Conservation (phyloP, 2,329 filamentous ascomycete genomes). For the Fusarium annulatum region DNA sequence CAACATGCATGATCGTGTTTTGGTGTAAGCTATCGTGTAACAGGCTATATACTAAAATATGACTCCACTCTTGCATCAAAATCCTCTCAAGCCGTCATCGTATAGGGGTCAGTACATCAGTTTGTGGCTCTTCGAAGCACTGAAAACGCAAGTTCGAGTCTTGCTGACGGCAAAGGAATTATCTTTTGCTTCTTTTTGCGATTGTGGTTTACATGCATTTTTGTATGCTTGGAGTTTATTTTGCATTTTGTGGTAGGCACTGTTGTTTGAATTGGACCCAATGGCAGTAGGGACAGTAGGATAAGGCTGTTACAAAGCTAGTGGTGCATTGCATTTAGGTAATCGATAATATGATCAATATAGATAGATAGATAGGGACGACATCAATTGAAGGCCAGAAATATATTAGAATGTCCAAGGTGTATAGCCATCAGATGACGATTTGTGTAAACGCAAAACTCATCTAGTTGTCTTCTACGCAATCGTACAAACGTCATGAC, state of each 20-base stretch:
- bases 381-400: too few relatives aligned
- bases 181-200: slow-evolving; percentile 2
- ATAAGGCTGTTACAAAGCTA: too few relatives aligned
- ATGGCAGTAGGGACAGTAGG: too few relatives aligned
- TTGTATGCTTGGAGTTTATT: background rate
- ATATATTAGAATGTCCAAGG: too few relatives aligned
- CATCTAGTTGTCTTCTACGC: background rate
- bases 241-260: background rate
- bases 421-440: too few relatives aligned
- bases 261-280: background rate
- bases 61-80: background rate
- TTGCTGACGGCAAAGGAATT: slow-evolving; percentile 33
- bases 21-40: accelerated
- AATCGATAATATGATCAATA: too few relatives aligned
- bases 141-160: slow-evolving; percentile 42
- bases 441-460: too few relatives aligned
- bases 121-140: slow-evolving; percentile 37
- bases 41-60: accelerated
- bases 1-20: background rate
- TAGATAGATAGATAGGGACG: too few relatives aligned
- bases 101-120: slow-evolving; percentile 41
- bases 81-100: slow-evolving; percentile 28
- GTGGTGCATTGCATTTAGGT: too few relatives aligned
- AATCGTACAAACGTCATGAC: too few relatives aligned
- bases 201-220: accelerated